These are phyloP conservation scores for Sordariomycetes sp. DNA, from an alignment of 2,329 filamentous ascomycete species.

Conservation along the genomic window DNA sequence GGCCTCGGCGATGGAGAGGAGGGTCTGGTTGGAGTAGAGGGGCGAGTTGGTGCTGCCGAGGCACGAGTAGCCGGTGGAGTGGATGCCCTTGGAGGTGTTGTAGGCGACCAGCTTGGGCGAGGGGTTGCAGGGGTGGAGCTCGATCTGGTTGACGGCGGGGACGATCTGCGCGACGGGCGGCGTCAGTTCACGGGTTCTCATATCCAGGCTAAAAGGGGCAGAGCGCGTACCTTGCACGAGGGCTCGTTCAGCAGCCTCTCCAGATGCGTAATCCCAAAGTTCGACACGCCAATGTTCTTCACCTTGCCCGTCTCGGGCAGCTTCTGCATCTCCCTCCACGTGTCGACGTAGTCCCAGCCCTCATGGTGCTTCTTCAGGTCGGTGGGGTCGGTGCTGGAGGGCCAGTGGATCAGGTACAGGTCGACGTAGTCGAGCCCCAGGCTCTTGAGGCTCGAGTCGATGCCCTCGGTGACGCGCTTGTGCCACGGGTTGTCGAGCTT, in stretches of 20 bases:
- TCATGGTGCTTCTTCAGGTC: slow-evolving; percentile 57
- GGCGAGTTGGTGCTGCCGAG: slow-evolving; percentile 62
- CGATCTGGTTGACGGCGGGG: slow-evolving; percentile 71
- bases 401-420: slow-evolving; percentile 66
- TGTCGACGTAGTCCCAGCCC: slow-evolving; percentile 77
- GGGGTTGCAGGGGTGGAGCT: slow-evolving; percentile 71
- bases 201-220: too few relatives aligned
- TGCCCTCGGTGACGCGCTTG: slow-evolving; percentile 52
- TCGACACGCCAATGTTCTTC: slow-evolving; percentile 74
- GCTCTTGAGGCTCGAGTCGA: slow-evolving; percentile 48
- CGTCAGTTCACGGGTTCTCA: too few relatives aligned
- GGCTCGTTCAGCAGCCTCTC: slow-evolving; percentile 64
- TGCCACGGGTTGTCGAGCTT: slow-evolving; percentile 79
- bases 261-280: slow-evolving; percentile 73
- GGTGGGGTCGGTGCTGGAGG: slow-evolving; percentile 49
- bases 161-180: slow-evolving; percentile 18
- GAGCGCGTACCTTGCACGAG: slow-evolving; percentile 29
- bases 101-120: slow-evolving; percentile 70
- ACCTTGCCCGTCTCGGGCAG: slow-evolving; percentile 59
- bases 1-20: slow-evolving; percentile 50
- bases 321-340: slow-evolving; percentile 65
- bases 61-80: slow-evolving; percentile 65
- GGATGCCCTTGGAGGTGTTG: slow-evolving; percentile 63
- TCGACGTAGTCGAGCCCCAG: slow-evolving; percentile 57
- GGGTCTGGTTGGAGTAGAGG: slow-evolving; percentile 54